phyloP scores from a whole-genome alignment of 495 filamentous ascomycete genomes.

The Annulohypoxylon bovei region DNA sequence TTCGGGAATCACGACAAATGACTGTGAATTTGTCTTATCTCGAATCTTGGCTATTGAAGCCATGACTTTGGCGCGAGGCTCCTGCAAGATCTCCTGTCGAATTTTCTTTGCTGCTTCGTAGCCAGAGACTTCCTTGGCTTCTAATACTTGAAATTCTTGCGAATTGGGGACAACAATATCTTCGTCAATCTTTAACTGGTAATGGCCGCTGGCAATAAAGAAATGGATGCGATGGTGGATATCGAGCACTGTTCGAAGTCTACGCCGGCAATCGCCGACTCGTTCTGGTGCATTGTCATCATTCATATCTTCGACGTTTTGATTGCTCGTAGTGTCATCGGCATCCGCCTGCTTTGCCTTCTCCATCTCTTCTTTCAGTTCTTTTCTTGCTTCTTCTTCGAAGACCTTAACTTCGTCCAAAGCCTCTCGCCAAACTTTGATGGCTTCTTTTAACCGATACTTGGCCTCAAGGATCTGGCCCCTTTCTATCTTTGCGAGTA shows the following conservation, averaged over 20 bases:
- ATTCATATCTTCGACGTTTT: constrained; percentile 48
- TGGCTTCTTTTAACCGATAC: constrained; percentile 61
- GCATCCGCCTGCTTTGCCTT: constrained; percentile 43
- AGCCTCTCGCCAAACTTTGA: constrained; percentile 72
- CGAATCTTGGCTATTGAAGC: constrained; percentile 59
- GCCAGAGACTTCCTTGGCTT: constrained; percentile 72
- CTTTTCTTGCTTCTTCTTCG: constrained; percentile 71
- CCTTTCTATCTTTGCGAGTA: constrained; percentile 68
- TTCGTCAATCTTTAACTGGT: constrained; percentile 77
- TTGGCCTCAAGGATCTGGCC: constrained; percentile 81
- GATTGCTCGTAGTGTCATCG: constrained; percentile 51
- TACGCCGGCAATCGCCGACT: constrained; percentile 66
- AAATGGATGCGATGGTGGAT: constrained; percentile 84
- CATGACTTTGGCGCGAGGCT: constrained; percentile 42
- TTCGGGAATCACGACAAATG: constrained; percentile 71
- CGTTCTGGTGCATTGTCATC: constrained; percentile 24
- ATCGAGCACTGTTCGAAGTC: constrained; percentile 77
- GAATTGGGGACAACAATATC: constrained; percentile 70
- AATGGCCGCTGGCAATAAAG: constrained; percentile 84
- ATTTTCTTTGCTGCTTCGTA: constrained; percentile 83
- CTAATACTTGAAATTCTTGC: constrained; percentile 69
- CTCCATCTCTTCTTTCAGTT: constrained; percentile 66
- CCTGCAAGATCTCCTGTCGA: constrained; percentile 76
- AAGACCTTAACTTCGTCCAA: constrained; percentile 62
- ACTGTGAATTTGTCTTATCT: constrained; percentile 56